Conservation (phyloP, 371 early-diverging fungal genomes). For the Apophysomyces sp. region DNA sequence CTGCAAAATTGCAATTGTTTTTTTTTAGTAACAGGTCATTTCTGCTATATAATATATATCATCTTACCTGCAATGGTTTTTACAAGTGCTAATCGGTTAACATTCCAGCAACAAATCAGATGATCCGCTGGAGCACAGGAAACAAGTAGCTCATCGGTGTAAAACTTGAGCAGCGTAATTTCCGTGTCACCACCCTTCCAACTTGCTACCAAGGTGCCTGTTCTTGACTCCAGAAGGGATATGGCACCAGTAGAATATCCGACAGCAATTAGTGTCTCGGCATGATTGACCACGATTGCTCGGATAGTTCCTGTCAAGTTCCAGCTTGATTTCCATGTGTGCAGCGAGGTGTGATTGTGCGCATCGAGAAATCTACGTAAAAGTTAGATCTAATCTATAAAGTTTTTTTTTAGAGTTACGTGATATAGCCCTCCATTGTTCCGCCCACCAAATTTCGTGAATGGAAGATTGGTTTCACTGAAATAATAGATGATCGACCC, state of each 20-base stretch:
- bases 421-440: conserved; percentile 41
- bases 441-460: conserved; percentile 60
- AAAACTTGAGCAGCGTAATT: conserved; percentile 60
- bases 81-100: conserved; percentile 49
- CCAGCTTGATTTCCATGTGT: conserved; percentile 51
- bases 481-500: conserved; percentile 46
- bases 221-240: conserved; percentile 59
- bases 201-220: conserved; percentile 58
- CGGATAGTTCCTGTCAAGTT: conserved; percentile 35
- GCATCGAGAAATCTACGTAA: conserved; percentile 43
- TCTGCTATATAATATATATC: background rate
- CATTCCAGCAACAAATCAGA: conserved; percentile 64
- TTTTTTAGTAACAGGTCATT: background rate
- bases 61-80: conserved; percentile 57
- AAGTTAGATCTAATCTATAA: background rate
- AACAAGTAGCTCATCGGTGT: conserved; percentile 57
- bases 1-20: conserved; percentile 12
- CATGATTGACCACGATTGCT: conserved; percentile 44
- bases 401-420: conserved; percentile 20
- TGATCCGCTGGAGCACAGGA: conserved; percentile 68
- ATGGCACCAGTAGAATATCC: conserved; percentile 62
- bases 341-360: conserved; percentile 31
- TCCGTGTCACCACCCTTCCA: conserved; percentile 71
- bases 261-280: conserved; percentile 60
- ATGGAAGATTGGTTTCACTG: conserved; percentile 57